Percentiles rank a stretch among this genome's conserved stretches.
phyloP scores from a whole-genome alignment of 1,284 basidiomycete genomes.

The Inonotus obliquus region DNA sequence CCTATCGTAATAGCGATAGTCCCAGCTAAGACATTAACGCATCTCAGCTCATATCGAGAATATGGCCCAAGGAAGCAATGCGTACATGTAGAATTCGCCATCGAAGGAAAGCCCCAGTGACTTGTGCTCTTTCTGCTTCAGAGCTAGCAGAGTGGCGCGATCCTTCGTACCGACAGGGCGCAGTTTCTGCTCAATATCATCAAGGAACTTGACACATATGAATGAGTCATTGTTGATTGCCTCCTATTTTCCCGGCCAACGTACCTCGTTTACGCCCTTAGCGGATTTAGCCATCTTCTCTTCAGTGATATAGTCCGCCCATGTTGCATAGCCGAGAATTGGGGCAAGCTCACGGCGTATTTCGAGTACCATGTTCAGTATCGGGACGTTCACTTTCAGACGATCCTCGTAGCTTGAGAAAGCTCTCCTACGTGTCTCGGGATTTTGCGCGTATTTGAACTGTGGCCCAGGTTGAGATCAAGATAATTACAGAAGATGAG shows the following conservation, averaged over 20 bases:
- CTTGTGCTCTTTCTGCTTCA: conserved; percentile 70
- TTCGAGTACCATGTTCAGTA: conserved; percentile 60
- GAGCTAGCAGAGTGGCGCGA: conserved; percentile 53
- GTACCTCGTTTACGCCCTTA: conserved; percentile 49
- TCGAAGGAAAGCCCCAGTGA: conserved; percentile 56
- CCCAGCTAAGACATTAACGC: conserved; percentile 38
- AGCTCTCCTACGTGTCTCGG: conserved; percentile 61
- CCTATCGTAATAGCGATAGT: conserved; percentile 70
- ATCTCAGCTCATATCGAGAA: not conserved
- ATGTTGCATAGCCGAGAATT: conserved; percentile 69
- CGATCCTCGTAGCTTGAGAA: conserved; percentile 64
- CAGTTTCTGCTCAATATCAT: conserved; percentile 70
- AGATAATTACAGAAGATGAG: conserved; percentile 3
- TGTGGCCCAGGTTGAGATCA: conserved; percentile 25
- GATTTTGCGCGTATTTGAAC: conserved; percentile 75
- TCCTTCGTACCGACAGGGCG: conserved; percentile 68
- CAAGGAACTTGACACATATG: conserved; percentile 47
- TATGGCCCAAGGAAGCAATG: not conserved
- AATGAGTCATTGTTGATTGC: not conserved
- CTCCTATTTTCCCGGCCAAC: not conserved
- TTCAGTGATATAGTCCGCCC: conserved; percentile 79
- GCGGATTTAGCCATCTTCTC: conserved; percentile 80
- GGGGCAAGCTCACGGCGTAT: conserved; percentile 65
- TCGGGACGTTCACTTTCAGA: conserved; percentile 61
- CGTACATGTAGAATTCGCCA: conserved; percentile 54